Conservation (phyloP, 495 filamentous ascomycete species). For the Astrothelium macrocarpum region DNA sequence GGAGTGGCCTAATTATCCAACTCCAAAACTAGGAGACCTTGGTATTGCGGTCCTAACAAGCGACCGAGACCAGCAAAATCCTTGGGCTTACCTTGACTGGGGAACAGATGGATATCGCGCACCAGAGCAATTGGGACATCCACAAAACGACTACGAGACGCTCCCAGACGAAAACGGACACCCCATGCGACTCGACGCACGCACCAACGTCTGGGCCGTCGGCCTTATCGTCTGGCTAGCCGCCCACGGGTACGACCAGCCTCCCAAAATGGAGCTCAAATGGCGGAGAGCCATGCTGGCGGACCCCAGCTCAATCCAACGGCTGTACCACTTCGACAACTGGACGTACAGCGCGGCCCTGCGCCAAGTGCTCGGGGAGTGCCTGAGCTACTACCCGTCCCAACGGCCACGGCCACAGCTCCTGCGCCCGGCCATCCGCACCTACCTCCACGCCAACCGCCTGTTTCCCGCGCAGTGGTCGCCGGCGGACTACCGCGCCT, state of each 20-base stretch:
- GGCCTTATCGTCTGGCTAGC: conserved; percentile 4
- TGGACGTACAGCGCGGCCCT: too few relatives aligned
- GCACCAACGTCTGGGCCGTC: conserved; percentile 10
- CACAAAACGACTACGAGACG: not conserved
- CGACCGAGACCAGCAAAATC: conserved; percentile 6
- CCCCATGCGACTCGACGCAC: not conserved
- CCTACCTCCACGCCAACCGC: too few relatives aligned
- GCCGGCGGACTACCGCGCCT: too few relatives aligned
- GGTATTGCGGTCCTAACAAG: conserved; percentile 9
- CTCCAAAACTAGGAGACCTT: conserved; percentile 10
- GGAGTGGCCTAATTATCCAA: not conserved
- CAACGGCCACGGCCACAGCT: too few relatives aligned
- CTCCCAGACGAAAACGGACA: not conserved
- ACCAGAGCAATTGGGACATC: conserved; percentile 3
- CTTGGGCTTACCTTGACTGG: not conserved
- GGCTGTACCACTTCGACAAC: too few relatives aligned
- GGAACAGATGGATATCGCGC: conserved; percentile 6
- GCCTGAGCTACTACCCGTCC: too few relatives aligned
- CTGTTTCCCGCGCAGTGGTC: too few relatives aligned
- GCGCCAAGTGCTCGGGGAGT: too few relatives aligned
- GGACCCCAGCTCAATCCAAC: too few relatives aligned
- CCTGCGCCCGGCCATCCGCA: too few relatives aligned
- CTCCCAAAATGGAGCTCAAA: too few relatives aligned
- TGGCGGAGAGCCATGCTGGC: too few relatives aligned
- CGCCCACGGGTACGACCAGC: not conserved